Conservation (phyloP, 2,329 filamentous ascomycete species). For the Talaromyces sp. region DNA sequence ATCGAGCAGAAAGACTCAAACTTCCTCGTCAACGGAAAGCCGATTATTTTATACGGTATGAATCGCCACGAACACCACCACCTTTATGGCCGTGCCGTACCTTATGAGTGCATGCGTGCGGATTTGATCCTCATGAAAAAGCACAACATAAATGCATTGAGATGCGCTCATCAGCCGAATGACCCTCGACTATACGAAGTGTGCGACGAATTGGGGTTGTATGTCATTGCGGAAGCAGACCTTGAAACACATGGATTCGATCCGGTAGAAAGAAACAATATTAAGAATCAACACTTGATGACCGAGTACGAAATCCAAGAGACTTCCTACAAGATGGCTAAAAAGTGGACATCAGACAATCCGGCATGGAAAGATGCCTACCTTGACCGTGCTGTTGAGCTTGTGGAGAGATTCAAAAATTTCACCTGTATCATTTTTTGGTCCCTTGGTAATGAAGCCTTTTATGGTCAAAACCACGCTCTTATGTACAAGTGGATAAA, state of each 20-base stretch:
- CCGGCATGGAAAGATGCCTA: slow-evolving; percentile 55
- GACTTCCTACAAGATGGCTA: slow-evolving; percentile 38
- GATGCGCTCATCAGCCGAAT: slow-evolving; percentile 64
- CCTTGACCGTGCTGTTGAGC: slow-evolving; percentile 62
- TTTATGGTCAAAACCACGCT: slow-evolving; percentile 65
- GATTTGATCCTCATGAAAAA: slow-evolving; percentile 67
- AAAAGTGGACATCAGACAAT: slow-evolving; percentile 31
- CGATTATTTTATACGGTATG: slow-evolving; percentile 62
- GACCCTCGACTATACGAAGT: slow-evolving; percentile 34
- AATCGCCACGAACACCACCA: slow-evolving; percentile 72
- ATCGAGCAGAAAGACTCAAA: slow-evolving; percentile 56
- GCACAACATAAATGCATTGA: slow-evolving; percentile 68
- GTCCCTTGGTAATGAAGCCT: slow-evolving; percentile 71
- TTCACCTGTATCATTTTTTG: slow-evolving; percentile 67
- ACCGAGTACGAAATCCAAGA: slow-evolving; percentile 61
- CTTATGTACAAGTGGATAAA: slow-evolving; percentile 66
- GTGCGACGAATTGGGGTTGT: slow-evolving; percentile 36
- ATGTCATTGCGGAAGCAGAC: slow-evolving; percentile 38
- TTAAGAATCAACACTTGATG: slow-evolving; percentile 54
- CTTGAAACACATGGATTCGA: slow-evolving; percentile 37
- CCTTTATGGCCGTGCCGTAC: slow-evolving; percentile 59
- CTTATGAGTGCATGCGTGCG: slow-evolving; percentile 57
- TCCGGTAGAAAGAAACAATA: slow-evolving; percentile 44
- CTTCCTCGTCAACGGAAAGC: slow-evolving; percentile 57
- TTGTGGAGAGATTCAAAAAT: slow-evolving; percentile 68